phyloP scores from a whole-genome alignment of 805 yeast genomes.

The Scheffersomyces amazonensis region DNA sequence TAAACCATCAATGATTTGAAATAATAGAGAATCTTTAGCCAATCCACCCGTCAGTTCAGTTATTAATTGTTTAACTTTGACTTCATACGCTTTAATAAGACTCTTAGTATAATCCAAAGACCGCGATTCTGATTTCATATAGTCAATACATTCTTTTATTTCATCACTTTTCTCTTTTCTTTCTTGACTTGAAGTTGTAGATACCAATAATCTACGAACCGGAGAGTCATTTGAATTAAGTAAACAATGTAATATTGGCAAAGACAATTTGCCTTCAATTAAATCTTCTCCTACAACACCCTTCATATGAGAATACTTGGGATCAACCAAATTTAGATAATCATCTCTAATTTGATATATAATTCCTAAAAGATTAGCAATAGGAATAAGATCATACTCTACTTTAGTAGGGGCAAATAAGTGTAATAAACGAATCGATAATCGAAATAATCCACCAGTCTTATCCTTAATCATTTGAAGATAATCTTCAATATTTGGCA shows the following conservation, averaged over 20 bases:
- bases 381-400: slow-evolving; percentile 30
- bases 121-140: slow-evolving; percentile 16
- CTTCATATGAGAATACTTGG: slow-evolving; percentile 59
- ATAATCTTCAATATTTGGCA: slow-evolving; percentile 47
- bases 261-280: slow-evolving; percentile 85
- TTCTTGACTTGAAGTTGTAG: slow-evolving; percentile 11
- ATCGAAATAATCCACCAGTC: slow-evolving; percentile 84
- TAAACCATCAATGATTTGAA: slow-evolving; percentile 13
- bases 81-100: slow-evolving; percentile 18
- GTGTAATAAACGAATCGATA: slow-evolving; percentile 67
- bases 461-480: slow-evolving; percentile 77
- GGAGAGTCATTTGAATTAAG: slow-evolving; percentile 12
- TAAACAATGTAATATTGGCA: slow-evolving; percentile 69
- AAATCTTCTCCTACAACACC: slow-evolving; percentile 73
- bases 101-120: slow-evolving; percentile 23
- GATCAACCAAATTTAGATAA: slow-evolving; percentile 62
- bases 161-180: slow-evolving; percentile 11
- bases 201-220: slow-evolving; percentile 20
- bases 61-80: slow-evolving; percentile 14
- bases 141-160: slow-evolving; percentile 17
- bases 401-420: slow-evolving; percentile 2
- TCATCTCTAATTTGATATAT: slow-evolving; percentile 87
- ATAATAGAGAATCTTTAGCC: slow-evolving; percentile 6
- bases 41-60: slow-evolving; percentile 1
- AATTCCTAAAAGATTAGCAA: slow-evolving; percentile 77